Conservation (phyloP, 202 grass and related monocot genomes). For the Panicum virgatum region DNA sequence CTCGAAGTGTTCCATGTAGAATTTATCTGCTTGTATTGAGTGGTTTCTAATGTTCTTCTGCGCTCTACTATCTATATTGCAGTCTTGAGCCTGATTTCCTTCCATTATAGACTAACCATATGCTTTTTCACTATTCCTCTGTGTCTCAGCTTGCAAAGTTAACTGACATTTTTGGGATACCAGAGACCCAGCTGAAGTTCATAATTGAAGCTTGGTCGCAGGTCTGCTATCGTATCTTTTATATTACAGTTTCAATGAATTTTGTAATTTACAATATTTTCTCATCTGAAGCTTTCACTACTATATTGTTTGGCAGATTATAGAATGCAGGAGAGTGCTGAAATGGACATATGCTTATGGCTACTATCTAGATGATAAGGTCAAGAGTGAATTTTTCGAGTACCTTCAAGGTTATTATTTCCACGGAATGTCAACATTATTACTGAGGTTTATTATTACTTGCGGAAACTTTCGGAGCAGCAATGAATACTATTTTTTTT, state of each 20-base stretch:
- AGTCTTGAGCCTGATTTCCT: constrained; percentile 1
- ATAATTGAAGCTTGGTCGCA: constrained; percentile 93
- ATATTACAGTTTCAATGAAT: constrained; percentile 22
- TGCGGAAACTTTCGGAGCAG: constrained; percentile 15
- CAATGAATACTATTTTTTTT: constrained; percentile 18
- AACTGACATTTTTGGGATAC: constrained; percentile 68
- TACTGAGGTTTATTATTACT: background rate
- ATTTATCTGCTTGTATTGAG: constrained; percentile 28
- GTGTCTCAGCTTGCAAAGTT: constrained; percentile 68
- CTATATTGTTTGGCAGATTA: constrained; percentile 39
- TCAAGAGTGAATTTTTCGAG: constrained; percentile 84
- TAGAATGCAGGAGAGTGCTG: constrained; percentile 79
- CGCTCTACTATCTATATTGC: background rate
- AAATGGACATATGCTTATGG: constrained; percentile 98
- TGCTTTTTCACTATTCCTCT: constrained; percentile 24
- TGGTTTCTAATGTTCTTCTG: constrained; percentile 16
- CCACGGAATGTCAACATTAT: constrained; percentile 3
- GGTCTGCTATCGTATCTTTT: constrained; percentile 42
- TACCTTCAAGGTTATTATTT: constrained; percentile 84
- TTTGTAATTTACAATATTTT: background rate
- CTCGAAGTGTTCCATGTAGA: background rate
- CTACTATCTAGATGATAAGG: constrained; percentile 78
- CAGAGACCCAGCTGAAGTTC: constrained; percentile 87
- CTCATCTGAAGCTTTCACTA: constrained; percentile 4
- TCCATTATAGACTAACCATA: background rate